phyloP scores from a whole-genome alignment of 2,329 filamentous ascomycete species.

The Sclerotinia trifoliorum region DNA sequence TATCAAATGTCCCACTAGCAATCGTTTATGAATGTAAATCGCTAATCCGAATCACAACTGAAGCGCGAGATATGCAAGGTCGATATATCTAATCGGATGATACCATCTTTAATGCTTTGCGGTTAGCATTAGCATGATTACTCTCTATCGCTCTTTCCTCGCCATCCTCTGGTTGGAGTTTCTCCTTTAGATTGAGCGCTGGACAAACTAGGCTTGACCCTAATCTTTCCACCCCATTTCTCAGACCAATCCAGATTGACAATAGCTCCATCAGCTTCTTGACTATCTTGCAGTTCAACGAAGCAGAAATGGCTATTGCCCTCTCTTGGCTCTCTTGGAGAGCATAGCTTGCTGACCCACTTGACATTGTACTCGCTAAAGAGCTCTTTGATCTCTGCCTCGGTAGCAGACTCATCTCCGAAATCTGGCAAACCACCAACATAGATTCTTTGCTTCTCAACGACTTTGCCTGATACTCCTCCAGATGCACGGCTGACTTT shows the following conservation, averaged over 20 bases:
- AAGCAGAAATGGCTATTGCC: constrained; percentile 64
- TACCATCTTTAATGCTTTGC: neutral
- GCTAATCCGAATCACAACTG: constrained; percentile 9
- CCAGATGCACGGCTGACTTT: constrained; percentile 27
- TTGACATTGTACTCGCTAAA: constrained; percentile 49
- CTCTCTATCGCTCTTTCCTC: constrained; percentile 18
- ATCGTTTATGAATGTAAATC: constrained; percentile 10
- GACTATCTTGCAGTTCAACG: constrained; percentile 56
- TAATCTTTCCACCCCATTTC: constrained; percentile 30
- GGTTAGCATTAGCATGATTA: neutral
- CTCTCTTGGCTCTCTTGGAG: constrained; percentile 50
- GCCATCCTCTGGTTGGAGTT: constrained; percentile 19
- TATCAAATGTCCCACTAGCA: constrained; percentile 4
- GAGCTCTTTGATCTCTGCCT: constrained; percentile 47
- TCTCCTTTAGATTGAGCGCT: constrained; percentile 17
- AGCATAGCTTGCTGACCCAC: constrained; percentile 47
- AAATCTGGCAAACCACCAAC: constrained; percentile 52
- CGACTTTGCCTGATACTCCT: constrained; percentile 29
- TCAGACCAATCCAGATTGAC: constrained; percentile 41
- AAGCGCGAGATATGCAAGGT: neutral
- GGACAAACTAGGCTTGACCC: constrained; percentile 30
- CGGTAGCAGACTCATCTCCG: constrained; percentile 49
- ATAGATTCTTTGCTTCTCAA: constrained; percentile 47
- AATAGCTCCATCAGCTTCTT: constrained; percentile 56
- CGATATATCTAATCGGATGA: neutral